Conservation (phyloP, 2,329 filamentous ascomycete genomes). For the Paraphoma sp. region DNA sequence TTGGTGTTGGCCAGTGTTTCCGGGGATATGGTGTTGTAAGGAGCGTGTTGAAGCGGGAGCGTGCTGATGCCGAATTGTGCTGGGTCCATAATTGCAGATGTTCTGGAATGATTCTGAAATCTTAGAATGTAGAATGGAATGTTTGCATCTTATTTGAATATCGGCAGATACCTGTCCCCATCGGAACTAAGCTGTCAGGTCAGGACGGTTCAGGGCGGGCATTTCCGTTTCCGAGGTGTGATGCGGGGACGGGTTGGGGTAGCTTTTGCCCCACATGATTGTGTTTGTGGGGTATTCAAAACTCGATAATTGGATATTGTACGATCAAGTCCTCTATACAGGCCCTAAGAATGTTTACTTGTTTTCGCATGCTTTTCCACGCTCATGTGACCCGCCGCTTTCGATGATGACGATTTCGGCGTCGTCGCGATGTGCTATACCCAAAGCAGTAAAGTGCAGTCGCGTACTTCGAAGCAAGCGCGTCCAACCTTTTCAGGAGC, state of each 20-base stretch:
- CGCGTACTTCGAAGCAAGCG: too few species aligned
- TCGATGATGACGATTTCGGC: too few species aligned
- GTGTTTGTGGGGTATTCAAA: slow-evolving; percentile 2
- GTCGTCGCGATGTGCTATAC: too few species aligned
- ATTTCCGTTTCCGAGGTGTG: background rate
- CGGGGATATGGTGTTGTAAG: slow-evolving; percentile 23
- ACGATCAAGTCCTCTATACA: too few species aligned
- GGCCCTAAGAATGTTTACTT: too few species aligned
- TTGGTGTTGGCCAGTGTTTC: slow-evolving; percentile 24
- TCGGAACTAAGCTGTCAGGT: background rate
- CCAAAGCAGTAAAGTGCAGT: too few species aligned
- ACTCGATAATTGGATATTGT: too few species aligned
- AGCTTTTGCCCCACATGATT: slow-evolving; percentile 5
- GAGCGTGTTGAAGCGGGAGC: slow-evolving; percentile 21
- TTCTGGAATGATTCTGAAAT: background rate
- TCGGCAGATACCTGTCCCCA: background rate
- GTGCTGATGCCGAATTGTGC: slow-evolving; percentile 30
- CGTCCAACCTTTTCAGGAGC: too few species aligned
- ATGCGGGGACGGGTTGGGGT: slow-evolving; percentile 14
- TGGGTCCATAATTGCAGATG: slow-evolving; percentile 21
- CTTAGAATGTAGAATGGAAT: background rate
- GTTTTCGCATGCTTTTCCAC: too few species aligned
- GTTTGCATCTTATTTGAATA: background rate
- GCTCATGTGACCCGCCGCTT: too few species aligned
- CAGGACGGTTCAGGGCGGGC: too few species aligned